Evolutionary conservation across 2,329 filamentous ascomycete species (phyloP).

Genomic region (Bimuria novae-zelandiae): DNA sequence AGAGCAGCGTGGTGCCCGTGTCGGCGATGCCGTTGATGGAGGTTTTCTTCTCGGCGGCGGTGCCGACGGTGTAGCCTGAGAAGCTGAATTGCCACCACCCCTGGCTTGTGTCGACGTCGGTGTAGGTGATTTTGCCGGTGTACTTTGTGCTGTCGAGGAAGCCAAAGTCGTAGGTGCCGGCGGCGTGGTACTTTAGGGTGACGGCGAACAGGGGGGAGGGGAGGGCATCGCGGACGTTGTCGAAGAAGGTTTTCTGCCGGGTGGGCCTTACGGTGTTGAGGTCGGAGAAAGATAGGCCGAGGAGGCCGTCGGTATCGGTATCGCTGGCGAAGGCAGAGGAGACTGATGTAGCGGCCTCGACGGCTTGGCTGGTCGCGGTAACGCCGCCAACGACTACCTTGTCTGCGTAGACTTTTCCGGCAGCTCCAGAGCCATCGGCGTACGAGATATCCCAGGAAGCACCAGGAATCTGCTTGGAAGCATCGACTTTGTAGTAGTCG

Average conservation of each 20-base stretch:
- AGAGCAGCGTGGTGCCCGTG: slow-evolving; percentile 71
- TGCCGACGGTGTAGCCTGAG: slow-evolving; percentile 61
- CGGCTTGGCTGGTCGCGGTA: slow-evolving; percentile 63
- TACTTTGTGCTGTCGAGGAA: slow-evolving; percentile 64
- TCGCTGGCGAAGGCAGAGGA: slow-evolving; percentile 59
- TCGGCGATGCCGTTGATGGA: slow-evolving; percentile 65
- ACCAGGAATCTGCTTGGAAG: slow-evolving; percentile 53
- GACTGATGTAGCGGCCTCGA: slow-evolving; percentile 66
- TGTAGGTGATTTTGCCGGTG: slow-evolving; percentile 62
- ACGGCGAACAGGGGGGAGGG: slow-evolving; percentile 62
- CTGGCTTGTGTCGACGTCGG: slow-evolving; percentile 59
- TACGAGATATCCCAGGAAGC: slow-evolving; percentile 66
- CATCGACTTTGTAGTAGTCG: slow-evolving; percentile 59
- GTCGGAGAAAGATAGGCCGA: slow-evolving; percentile 63
- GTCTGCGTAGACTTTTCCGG: slow-evolving; percentile 69
- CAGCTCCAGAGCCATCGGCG: slow-evolving; percentile 67
- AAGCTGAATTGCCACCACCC: slow-evolving; percentile 68
- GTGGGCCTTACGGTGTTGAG: slow-evolving; percentile 62
- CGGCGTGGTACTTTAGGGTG: slow-evolving; percentile 57
- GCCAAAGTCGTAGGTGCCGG: slow-evolving; percentile 61
- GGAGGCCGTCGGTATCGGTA: slow-evolving; percentile 60
- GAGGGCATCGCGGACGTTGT: slow-evolving; percentile 59
- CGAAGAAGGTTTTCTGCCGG: slow-evolving; percentile 63
- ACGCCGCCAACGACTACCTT: slow-evolving; percentile 65
- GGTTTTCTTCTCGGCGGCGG: slow-evolving; percentile 41